Conservation (phyloP, 1,284 basidiomycete genomes). For the Malassezia dermatis region DNA sequence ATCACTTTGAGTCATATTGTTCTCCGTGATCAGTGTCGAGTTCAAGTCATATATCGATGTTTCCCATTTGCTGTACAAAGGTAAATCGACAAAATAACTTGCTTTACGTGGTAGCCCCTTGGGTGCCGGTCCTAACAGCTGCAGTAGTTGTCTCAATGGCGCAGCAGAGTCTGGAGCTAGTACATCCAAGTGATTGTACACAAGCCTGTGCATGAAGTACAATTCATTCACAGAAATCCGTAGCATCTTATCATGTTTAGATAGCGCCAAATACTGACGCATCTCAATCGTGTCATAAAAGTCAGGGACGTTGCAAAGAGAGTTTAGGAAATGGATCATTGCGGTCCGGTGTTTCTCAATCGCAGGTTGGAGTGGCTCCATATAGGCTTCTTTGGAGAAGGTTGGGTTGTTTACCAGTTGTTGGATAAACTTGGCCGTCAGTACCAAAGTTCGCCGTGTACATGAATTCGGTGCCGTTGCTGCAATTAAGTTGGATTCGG, state of each 20-base stretch:
- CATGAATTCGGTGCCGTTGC: constrained; percentile 95
- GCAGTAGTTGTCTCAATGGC: constrained; percentile 86
- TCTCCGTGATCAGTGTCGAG: constrained; percentile 77
- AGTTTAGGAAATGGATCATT: constrained; percentile 93
- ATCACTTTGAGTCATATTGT: constrained; percentile 91
- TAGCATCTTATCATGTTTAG: constrained; percentile 95
- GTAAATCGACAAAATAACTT: constrained; percentile 83
- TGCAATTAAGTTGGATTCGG: constrained; percentile 98
- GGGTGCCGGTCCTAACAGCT: constrained; percentile 86
- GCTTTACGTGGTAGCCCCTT: constrained; percentile 92
- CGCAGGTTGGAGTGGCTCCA: constrained; percentile 95
- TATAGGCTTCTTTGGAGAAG: constrained; percentile 94
- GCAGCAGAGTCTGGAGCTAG: constrained; percentile 93
- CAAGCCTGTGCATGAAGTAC: constrained; percentile 91
- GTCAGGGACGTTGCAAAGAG: constrained; percentile 92
- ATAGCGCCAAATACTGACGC: constrained; percentile 99
- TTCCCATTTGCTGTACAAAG: constrained; percentile 95
- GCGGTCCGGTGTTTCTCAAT: constrained; percentile 95
- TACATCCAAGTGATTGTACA: constrained; percentile 86
- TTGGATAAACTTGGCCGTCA: constrained; percentile 99
- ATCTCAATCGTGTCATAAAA: constrained; percentile 99
- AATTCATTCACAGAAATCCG: constrained; percentile 98
- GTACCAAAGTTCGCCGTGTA: constrained; percentile 82
- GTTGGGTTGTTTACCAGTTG: constrained; percentile 98
- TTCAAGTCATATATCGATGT: constrained; percentile 96